Percentiles rank a stretch among this genome's conserved stretches.
These are phyloP conservation scores for Ganoderma multipileum DNA, from an alignment of 1,284 basidiomycete species.

Conservation along the genomic window DNA sequence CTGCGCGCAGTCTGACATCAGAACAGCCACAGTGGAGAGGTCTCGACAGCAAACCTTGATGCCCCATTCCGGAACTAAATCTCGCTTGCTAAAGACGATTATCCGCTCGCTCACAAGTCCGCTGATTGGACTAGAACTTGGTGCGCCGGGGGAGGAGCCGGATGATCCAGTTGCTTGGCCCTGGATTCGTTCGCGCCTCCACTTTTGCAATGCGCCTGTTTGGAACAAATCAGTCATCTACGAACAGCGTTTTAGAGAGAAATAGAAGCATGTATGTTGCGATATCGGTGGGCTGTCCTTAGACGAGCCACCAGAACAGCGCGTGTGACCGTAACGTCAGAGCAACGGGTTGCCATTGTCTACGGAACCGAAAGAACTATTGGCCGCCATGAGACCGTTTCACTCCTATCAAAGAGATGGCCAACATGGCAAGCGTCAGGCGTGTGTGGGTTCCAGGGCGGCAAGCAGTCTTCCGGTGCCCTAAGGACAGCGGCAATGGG, in stretches of 20 bases:
- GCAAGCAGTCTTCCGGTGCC: too few species aligned
- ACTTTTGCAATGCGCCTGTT: slow-evolving; percentile 66
- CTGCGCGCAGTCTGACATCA: slow-evolving; percentile 42
- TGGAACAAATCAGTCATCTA: background rate
- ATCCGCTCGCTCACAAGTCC: slow-evolving; percentile 77
- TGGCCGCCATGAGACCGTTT: background rate
- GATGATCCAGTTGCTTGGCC: slow-evolving; percentile 27
- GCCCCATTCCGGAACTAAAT: slow-evolving; percentile 87
- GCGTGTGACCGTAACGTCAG: background rate
- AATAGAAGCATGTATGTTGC: background rate
- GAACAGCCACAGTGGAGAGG: slow-evolving; percentile 10
- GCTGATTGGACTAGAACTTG: slow-evolving; percentile 17
- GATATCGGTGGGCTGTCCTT: background rate
- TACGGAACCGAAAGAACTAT: background rate
- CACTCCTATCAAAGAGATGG: background rate
- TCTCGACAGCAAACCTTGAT: slow-evolving; percentile 66
- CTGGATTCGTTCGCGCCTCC: slow-evolving; percentile 65
- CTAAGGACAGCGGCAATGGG: background rate
- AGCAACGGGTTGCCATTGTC: background rate
- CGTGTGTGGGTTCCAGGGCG: too few species aligned
- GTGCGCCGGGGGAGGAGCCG: slow-evolving; percentile 7
- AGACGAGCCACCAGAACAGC: background rate
- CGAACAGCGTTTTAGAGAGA: background rate
- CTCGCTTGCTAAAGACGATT: slow-evolving; percentile 93
- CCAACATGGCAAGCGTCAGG: background rate